Percentiles rank a stretch among this genome's conserved stretches.
Evolutionary conservation across 2,329 filamentous ascomycete genomes (phyloP).

Genomic region (Cordyceps javanica): DNA sequence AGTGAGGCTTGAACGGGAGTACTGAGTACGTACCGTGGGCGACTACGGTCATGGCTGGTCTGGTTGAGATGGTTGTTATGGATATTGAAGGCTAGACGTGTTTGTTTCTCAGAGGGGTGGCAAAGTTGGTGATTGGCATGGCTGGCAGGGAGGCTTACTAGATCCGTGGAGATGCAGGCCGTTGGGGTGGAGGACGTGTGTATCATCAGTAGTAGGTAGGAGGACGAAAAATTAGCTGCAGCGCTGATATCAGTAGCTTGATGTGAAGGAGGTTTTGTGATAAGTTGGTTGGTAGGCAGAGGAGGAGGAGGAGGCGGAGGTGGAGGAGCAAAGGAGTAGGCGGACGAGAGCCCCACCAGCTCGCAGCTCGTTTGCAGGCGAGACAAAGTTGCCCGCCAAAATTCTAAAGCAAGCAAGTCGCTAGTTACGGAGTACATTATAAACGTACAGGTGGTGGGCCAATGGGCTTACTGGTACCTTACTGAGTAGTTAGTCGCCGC

Average conservation of each 20-base stretch:
- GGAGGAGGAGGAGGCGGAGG: background rate
- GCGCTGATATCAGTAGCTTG: background rate
- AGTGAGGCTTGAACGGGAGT: background rate
- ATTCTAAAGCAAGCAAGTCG: no score
- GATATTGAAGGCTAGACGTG: no score
- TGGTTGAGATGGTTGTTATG: no score
- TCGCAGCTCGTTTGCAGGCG: slow-evolving; percentile 5
- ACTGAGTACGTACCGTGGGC: background rate
- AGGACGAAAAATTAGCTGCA: background rate
- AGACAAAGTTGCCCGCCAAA: no score
- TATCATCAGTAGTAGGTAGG: background rate
- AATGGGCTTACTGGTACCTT: background rate
- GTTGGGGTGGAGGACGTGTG: background rate
- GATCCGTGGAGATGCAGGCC: slow-evolving; percentile 2
- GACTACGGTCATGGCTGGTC: no score
- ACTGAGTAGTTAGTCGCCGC: background rate
- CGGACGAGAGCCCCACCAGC: background rate
- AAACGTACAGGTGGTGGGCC: no score
- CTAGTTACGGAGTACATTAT: no score
- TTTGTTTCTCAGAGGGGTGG: no score
- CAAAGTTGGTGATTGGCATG: background rate
- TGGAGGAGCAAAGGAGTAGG: background rate
- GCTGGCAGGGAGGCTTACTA: background rate
- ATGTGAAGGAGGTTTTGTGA: background rate
- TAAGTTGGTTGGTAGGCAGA: background rate